Percentiles rank a stretch among this genome's conserved stretches.
phyloP scores from a whole-genome alignment of 257 asterid genomes.

The Parsonsia alboflavescens region DNA sequence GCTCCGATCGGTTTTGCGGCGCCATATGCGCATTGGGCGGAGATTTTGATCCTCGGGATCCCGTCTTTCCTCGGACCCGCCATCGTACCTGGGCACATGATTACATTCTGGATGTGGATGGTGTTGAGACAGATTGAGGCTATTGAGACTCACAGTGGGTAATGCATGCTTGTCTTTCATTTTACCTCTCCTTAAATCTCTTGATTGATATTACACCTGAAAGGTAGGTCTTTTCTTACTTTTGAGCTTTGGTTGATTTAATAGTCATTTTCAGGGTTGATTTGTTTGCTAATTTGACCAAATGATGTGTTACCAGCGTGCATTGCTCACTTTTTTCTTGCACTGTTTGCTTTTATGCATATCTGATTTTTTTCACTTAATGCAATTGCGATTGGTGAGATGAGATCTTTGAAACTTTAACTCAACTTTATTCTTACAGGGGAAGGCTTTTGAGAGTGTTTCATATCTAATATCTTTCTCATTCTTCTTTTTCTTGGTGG shows the following conservation, averaged over 20 bases:
- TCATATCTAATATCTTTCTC: background rate
- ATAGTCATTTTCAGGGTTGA: slow-evolving; percentile 27
- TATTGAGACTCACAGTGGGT: slow-evolving; percentile 99
- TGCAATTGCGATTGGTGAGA: slow-evolving; percentile 44
- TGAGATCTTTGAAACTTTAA: slow-evolving; percentile 41
- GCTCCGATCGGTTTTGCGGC: slow-evolving; percentile 97
- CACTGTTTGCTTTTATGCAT: slow-evolving; percentile 49
- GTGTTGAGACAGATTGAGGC: slow-evolving; percentile 95
- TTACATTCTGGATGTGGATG: slow-evolving; percentile 97
- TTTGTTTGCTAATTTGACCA: slow-evolving; percentile 55
- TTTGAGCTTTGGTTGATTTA: slow-evolving; percentile 35
- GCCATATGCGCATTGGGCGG: slow-evolving; percentile 96
- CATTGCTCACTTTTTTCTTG: slow-evolving; percentile 22
- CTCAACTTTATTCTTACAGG: slow-evolving; percentile 37
- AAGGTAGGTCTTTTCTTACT: slow-evolving; percentile 12
- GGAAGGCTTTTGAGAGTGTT: slow-evolving; percentile 24
- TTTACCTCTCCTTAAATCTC: background rate
- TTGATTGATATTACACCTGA: slow-evolving; percentile 2
- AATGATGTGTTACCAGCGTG: slow-evolving; percentile 50
- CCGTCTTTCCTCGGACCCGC: slow-evolving; percentile 96
- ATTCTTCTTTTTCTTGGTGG: background rate
- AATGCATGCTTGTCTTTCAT: slow-evolving; percentile 52
- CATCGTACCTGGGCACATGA: slow-evolving; percentile 82
- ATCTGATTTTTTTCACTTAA: slow-evolving; percentile 35
- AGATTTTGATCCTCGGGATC: slow-evolving; percentile 93